Percentiles rank a stretch among this genome's conserved stretches.
Evolutionary conservation across 2,329 filamentous ascomycete genomes (phyloP).

Genomic region (Leptosphaerulina australis): DNA sequence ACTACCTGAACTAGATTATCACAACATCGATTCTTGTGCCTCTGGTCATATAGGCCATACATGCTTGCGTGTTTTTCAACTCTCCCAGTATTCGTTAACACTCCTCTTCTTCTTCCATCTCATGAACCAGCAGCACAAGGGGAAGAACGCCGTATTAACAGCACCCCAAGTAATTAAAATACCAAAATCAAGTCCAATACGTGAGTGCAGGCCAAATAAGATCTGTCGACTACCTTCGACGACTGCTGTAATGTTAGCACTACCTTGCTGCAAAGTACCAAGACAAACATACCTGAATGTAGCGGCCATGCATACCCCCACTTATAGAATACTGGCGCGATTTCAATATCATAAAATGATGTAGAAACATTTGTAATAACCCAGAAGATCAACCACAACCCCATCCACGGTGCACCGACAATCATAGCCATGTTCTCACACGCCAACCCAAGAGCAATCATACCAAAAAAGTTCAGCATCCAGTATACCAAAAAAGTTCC

Average conservation of each 20-base stretch:
- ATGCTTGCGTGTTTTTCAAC: background rate
- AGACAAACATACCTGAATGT: slow-evolving; percentile 56
- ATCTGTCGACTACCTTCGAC: slow-evolving; percentile 66
- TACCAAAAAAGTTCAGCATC: slow-evolving; percentile 68
- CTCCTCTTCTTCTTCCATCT: slow-evolving; percentile 28
- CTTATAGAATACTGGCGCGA: slow-evolving; percentile 64
- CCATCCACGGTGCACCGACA: slow-evolving; percentile 65
- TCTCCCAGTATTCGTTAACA: slow-evolving; percentile 24
- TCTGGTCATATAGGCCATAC: background rate
- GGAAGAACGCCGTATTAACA: slow-evolving; percentile 61
- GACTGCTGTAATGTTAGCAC: slow-evolving; percentile 44
- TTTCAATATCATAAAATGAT: slow-evolving; percentile 64
- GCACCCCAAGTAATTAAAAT: slow-evolving; percentile 64
- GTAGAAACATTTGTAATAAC: slow-evolving; percentile 69
- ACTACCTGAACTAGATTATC: too few species aligned
- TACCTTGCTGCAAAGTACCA: slow-evolving; percentile 20
- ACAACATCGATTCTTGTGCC: too few species aligned
- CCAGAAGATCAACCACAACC: slow-evolving; percentile 70
- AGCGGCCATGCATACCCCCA: slow-evolving; percentile 70
- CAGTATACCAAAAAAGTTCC: slow-evolving; percentile 67
- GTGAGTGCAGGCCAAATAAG: slow-evolving; percentile 64
- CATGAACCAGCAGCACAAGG: slow-evolving; percentile 54
- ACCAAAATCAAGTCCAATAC: slow-evolving; percentile 66
- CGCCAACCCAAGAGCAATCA: slow-evolving; percentile 66
- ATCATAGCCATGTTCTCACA: slow-evolving; percentile 70